A percentile compares a stretch with the other conserved stretches of the same genome.
These are phyloP conservation scores for Raffaelea albimanens DNA, from an alignment of 2,329 filamentous ascomycete genomes.

Conservation along the genomic window DNA sequence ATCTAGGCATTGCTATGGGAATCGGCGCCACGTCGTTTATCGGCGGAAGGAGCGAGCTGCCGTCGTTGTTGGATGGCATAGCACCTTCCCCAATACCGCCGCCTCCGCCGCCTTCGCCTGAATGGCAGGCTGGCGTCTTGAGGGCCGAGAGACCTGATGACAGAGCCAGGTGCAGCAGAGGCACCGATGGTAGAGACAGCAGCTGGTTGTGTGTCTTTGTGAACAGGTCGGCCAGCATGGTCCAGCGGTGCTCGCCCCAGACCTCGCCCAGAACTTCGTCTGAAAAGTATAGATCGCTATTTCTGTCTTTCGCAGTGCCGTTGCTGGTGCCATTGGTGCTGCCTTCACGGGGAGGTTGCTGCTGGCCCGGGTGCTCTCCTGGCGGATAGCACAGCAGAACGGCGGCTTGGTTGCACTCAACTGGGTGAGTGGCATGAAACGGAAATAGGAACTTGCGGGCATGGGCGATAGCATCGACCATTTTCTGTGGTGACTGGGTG, in stretches of 20 bases:
- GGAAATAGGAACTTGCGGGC: conserved; percentile 72
- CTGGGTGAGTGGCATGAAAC: conserved; percentile 58
- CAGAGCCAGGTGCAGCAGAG: conserved; percentile 82
- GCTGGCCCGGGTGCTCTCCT: conserved; percentile 32
- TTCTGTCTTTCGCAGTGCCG: no score
- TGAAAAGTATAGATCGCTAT: no score
- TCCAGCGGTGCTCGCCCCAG: conserved; percentile 68
- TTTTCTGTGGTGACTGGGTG: conserved; percentile 50
- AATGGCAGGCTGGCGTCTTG: conserved; percentile 91
- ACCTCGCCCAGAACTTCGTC: conserved; percentile 45
- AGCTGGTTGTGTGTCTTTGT: conserved; percentile 78
- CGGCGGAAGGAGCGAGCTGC: no score
- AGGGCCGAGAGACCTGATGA: conserved; percentile 86
- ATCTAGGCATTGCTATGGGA: no score
- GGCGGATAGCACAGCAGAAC: conserved; percentile 70
- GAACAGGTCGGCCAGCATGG: conserved; percentile 68
- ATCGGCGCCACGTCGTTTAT: no score
- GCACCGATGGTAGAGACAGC: conserved; percentile 70
- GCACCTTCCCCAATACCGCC: not conserved
- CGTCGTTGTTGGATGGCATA: no score
- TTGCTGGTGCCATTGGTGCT: no score
- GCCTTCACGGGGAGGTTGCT: no score
- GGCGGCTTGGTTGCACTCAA: conserved; percentile 62
- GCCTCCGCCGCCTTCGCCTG: no score
- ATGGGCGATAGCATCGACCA: conserved; percentile 70